Evolutionary conservation across 352 stramenopile species (phyloP), one percentile per base, ranked within the genome.

Genomic region (Globisporangium acanthophoron): DNA sequence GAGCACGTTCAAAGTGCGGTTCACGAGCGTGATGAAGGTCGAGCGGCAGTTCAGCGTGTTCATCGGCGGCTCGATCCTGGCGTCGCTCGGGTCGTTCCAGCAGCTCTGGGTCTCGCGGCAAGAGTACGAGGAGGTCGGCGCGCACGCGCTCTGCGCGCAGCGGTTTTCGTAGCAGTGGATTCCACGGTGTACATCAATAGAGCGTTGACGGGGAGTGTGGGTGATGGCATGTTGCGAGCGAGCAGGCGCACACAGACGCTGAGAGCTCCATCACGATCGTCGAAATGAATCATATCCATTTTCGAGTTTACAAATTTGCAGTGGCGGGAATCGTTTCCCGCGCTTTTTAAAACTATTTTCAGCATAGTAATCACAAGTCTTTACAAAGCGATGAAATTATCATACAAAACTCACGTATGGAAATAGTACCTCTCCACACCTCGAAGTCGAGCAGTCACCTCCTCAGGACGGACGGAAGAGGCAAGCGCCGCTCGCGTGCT

Each of bases 41-140:
- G 85, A 96, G 71, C 74, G 80, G 18, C 80, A 93, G 73, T 94
- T 94, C 48, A 95, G 83, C 50, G 79, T 80, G 55, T 96, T 93
- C 70, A 96, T 94, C 53, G 87, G 87, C 31, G 87, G 84, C 20
- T 93, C 81, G 51, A 93, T 96, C 54, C 70, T 96, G 29, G 87
- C 87, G 40, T 94, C 83, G 52, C 72, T 96, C 37, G 85, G 85
- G 8, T 93, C 85, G 5, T 96, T 96, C 65, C 85, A 96, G 72
- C 85, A 94, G 52, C 67, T 96, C 2, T 96, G 87, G 87, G 73
- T 95, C 60, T 94, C 87, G 24, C 88, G 87, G 61, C 69, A 69
- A 56, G 87, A 96, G 65, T 96, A 80, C 58, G 85, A 96, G 8
- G 87, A 96, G 64, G 64, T 81, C 31, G 87, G 87, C 41, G 78